Conservation (phyloP, 192 early-diverging fungal genomes). For the Coemansia umbellata region DNA sequence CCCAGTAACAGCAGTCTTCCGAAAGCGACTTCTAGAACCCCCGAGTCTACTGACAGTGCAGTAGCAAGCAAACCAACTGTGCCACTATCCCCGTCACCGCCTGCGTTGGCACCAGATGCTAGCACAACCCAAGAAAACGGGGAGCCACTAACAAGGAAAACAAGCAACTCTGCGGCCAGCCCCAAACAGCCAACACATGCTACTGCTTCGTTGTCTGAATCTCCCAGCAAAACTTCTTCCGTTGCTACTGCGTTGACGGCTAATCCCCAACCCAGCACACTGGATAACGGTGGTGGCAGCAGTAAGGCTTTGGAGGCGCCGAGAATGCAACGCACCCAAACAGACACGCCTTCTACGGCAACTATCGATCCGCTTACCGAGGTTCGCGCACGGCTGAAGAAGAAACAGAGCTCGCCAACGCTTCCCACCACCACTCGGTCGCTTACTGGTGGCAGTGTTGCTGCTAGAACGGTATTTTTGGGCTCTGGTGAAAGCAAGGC, state of each 20-base stretch:
- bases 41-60: not conserved
- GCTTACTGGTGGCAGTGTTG: not conserved
- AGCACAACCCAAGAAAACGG: not conserved
- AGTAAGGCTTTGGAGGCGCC: slow-evolving; percentile 13
- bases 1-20: too few species aligned
- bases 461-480: slow-evolving; percentile 12
- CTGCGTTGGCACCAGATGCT: not conserved
- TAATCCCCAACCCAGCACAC: slow-evolving; percentile 11
- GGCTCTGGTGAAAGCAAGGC: slow-evolving; percentile 3
- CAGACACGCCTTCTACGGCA: slow-evolving; percentile 9
- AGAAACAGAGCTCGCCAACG: slow-evolving; percentile 40
- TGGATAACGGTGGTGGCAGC: slow-evolving; percentile 1
- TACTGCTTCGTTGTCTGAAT: too few species aligned
- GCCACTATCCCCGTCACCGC: slow-evolving; percentile 2
- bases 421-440: slow-evolving; percentile 3
- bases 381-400: slow-evolving; percentile 39
- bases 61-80: slow-evolving; percentile 3
- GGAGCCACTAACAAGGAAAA: slow-evolving; percentile 1
- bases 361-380: slow-evolving; percentile 31
- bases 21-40: too few species aligned
- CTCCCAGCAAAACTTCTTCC: too few species aligned
- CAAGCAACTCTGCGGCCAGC: not conserved
- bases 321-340: slow-evolving; percentile 18
- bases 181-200: too few species aligned
- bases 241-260: slow-evolving; percentile 15